phyloP scores from a whole-genome alignment of 495 filamentous ascomycete species.

The Daldinia vernicosa region DNA sequence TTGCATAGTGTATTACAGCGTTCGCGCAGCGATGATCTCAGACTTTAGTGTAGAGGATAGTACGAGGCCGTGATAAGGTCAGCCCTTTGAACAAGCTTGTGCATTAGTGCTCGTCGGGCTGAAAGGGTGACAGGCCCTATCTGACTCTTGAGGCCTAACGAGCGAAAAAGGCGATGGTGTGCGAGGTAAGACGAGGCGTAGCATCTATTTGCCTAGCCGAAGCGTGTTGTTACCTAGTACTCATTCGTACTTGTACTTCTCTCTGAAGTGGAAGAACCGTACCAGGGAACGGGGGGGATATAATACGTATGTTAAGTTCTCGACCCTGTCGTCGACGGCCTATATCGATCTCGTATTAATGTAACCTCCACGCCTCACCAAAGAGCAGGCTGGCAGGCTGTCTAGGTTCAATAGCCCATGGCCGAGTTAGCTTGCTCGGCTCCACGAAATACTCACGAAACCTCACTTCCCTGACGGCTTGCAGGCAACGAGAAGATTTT shows the following conservation, averaged over 20 bases:
- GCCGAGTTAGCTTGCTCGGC: slow-evolving; percentile 34
- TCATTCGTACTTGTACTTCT: slow-evolving; percentile 15
- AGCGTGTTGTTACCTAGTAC: neutral
- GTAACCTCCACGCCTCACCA: slow-evolving; percentile 34
- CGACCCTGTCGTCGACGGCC: slow-evolving; percentile 41
- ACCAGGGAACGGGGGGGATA: slow-evolving; percentile 28
- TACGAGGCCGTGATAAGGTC: slow-evolving; percentile 1
- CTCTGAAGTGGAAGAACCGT: neutral
- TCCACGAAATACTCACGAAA: slow-evolving; percentile 34
- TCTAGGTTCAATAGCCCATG: slow-evolving; percentile 16
- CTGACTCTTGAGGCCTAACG: slow-evolving; percentile 30
- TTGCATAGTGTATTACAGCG: neutral
- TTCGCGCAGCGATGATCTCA: slow-evolving; percentile 13
- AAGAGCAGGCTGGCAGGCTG: slow-evolving; percentile 3
- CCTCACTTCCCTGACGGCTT: slow-evolving; percentile 15
- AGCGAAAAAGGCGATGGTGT: slow-evolving; percentile 24
- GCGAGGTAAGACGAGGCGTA: slow-evolving; percentile 25
- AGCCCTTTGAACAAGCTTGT: slow-evolving; percentile 7
- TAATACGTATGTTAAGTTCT: slow-evolving; percentile 32
- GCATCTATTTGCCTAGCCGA: slow-evolving; percentile 5
- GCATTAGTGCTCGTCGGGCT: slow-evolving; percentile 29
- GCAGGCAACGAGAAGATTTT: slow-evolving; percentile 30
- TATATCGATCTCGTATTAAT: slow-evolving; percentile 46
- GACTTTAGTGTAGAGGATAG: neutral
- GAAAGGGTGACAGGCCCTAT: slow-evolving; percentile 2